Evolutionary conservation across 2,329 filamentous ascomycete genomes (phyloP).

Genomic region (Didymosphaeria variabile): DNA sequence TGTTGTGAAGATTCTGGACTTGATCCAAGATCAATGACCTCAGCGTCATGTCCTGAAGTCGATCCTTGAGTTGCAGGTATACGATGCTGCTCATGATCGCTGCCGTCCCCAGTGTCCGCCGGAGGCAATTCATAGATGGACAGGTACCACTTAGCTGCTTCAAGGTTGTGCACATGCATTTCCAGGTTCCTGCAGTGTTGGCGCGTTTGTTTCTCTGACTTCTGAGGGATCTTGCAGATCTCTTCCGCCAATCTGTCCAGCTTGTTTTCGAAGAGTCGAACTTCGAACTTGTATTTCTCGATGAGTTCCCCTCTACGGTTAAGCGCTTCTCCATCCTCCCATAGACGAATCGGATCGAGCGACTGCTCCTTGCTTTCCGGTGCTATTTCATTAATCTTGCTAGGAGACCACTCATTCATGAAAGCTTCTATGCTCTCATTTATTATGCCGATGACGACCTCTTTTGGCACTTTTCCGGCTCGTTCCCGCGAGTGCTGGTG

Average conservation of each 20-base stretch:
- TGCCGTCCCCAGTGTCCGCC: neutral
- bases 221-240: slow-evolving; percentile 56
- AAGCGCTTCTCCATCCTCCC: slow-evolving; percentile 31
- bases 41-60: neutral
- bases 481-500: neutral
- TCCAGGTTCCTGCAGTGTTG: slow-evolving; percentile 69
- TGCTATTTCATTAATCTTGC: slow-evolving; percentile 16
- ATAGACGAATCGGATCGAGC: slow-evolving; percentile 26
- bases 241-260: slow-evolving; percentile 32
- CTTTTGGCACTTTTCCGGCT: slow-evolving; percentile 23
- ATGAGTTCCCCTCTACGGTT: slow-evolving; percentile 24
- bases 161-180: slow-evolving; percentile 68
- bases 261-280: slow-evolving; percentile 25
- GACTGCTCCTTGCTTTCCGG: slow-evolving; percentile 19
- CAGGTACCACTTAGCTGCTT: slow-evolving; percentile 59
- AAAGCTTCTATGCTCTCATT: slow-evolving; percentile 37
- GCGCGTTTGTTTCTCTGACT: slow-evolving; percentile 61
- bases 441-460: slow-evolving; percentile 33
- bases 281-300: slow-evolving; percentile 22
- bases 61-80: too few species aligned
- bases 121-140: slow-evolving; percentile 26
- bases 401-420: slow-evolving; percentile 31
- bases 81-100: neutral
- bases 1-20: slow-evolving; percentile 19
- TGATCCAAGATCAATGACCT: slow-evolving; percentile 33